Percentiles rank a stretch among this genome's conserved stretches.
phyloP scores from a whole-genome alignment of 2,329 filamentous ascomycete species.

The Hypoxylon sp. region DNA sequence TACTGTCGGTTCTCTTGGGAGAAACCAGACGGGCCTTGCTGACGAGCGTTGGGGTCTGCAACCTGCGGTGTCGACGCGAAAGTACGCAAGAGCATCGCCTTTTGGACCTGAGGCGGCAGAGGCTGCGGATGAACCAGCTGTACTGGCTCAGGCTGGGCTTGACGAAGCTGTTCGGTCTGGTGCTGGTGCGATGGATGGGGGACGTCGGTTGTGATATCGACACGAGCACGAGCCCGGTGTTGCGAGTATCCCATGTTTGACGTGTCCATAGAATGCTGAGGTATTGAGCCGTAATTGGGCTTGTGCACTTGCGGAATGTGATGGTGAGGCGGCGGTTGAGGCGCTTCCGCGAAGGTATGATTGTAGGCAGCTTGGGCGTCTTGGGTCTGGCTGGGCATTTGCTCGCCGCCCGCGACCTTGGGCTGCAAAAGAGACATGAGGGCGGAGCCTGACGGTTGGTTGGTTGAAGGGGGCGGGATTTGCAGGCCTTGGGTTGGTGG shows the following conservation, averaged over 20 bases:
- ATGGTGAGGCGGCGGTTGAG: slow-evolving; percentile 66
- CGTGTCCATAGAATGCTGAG: slow-evolving; percentile 56
- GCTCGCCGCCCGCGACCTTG: slow-evolving; percentile 41
- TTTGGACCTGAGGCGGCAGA: slow-evolving; percentile 63
- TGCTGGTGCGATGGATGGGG: slow-evolving; percentile 25
- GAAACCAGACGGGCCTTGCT: slow-evolving; percentile 19
- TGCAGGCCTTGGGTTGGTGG: slow-evolving; percentile 60
- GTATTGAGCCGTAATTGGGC: slow-evolving; percentile 56
- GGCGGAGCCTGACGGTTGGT: slow-evolving; percentile 57
- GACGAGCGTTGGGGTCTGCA: slow-evolving; percentile 37
- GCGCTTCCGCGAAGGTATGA: slow-evolving; percentile 57
- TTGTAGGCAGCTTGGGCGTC: slow-evolving; percentile 58
- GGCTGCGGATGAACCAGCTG: slow-evolving; percentile 58
- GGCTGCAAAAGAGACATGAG: slow-evolving; percentile 62
- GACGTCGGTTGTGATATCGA: slow-evolving; percentile 36
- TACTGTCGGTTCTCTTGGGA: slow-evolving; percentile 36
- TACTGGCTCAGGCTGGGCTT: slow-evolving; percentile 44
- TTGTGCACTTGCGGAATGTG: slow-evolving; percentile 57
- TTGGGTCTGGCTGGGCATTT: slow-evolving; percentile 31
- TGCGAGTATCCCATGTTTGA: slow-evolving; percentile 31
- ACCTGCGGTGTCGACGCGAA: slow-evolving; percentile 48
- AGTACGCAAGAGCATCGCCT: slow-evolving; percentile 57
- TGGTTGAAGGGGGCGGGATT: slow-evolving; percentile 31
- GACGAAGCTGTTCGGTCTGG: slow-evolving; percentile 36
- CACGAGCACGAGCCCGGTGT: slow-evolving; percentile 41